A percentile compares a stretch with the other conserved stretches of the same genome.
Conservation (phyloP, 768 basidiomycete genomes). For the Chiua virens region DNA sequence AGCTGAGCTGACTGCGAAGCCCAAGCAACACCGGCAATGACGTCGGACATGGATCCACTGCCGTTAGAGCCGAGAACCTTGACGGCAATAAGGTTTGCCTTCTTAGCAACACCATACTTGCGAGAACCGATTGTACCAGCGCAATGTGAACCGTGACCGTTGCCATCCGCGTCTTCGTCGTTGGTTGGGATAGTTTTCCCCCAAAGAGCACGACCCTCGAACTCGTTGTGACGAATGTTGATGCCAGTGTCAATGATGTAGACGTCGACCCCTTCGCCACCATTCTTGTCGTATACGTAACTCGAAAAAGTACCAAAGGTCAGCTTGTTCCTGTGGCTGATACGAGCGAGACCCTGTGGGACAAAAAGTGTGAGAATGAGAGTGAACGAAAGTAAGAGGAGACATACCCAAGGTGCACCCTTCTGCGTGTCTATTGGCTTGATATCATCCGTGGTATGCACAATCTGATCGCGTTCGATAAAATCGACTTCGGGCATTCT, state of each 20-base stretch:
- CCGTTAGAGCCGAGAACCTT: slow-evolving; percentile 95
- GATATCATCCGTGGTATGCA: slow-evolving; percentile 53
- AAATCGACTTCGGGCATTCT: slow-evolving; percentile 87
- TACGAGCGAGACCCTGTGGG: slow-evolving; percentile 85
- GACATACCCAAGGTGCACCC: slow-evolving; percentile 81
- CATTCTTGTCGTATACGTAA: slow-evolving; percentile 68
- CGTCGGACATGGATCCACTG: slow-evolving; percentile 93
- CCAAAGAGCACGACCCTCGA: slow-evolving; percentile 89
- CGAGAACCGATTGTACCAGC: slow-evolving; percentile 94
- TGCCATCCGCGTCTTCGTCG: slow-evolving; percentile 86
- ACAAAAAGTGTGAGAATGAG: slow-evolving; percentile 9
- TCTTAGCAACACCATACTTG: slow-evolving; percentile 96
- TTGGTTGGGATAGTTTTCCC: slow-evolving; percentile 87
- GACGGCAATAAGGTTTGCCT: slow-evolving; percentile 84
- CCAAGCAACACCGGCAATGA: slow-evolving; percentile 84
- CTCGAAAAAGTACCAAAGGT: slow-evolving; percentile 79
- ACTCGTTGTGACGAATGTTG: slow-evolving; percentile 81
- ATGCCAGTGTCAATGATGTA: slow-evolving; percentile 90
- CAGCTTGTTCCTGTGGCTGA: slow-evolving; percentile 82
- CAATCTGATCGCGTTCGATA: slow-evolving; percentile 92
- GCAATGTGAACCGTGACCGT: slow-evolving; percentile 95
- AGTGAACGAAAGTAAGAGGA: neutral
- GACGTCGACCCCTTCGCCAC: slow-evolving; percentile 94
- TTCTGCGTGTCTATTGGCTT: slow-evolving; percentile 44
- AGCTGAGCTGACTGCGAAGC: slow-evolving; percentile 55